Evolutionary conservation across 2,329 filamentous ascomycete genomes (phyloP).

Genomic region (Ascochyta viciae-villosae): DNA sequence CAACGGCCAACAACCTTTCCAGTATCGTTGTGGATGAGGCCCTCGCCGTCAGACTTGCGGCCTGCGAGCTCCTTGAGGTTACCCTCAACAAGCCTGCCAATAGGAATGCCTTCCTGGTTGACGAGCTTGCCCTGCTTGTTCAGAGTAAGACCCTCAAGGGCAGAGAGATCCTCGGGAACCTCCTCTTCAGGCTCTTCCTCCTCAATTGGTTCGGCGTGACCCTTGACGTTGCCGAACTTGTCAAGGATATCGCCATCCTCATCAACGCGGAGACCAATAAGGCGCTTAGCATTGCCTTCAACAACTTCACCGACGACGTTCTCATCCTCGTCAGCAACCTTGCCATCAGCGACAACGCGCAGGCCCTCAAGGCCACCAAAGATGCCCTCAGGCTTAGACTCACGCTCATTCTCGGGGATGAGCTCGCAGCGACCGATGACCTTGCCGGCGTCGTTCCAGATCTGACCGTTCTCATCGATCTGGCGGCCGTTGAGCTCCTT

Average conservation of each 20-base stretch:
- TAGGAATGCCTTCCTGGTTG: constrained; percentile 56
- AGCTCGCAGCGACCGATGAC: constrained; percentile 72
- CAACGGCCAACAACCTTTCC: constrained; percentile 73
- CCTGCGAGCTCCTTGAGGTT: constrained; percentile 69
- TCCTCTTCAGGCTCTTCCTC: constrained; percentile 53
- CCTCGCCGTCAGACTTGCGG: constrained; percentile 74
- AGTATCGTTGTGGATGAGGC: constrained; percentile 74
- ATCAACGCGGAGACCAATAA: constrained; percentile 65
- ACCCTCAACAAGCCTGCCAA: constrained; percentile 72
- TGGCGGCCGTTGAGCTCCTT: constrained; percentile 71
- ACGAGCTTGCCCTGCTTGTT: constrained; percentile 61
- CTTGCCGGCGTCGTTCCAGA: constrained; percentile 76
- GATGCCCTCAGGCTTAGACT: constrained; percentile 58
- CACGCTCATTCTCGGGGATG: constrained; percentile 69
- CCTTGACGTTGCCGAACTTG: constrained; percentile 67
- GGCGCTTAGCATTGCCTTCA: constrained; percentile 66
- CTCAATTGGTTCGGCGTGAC: constrained; percentile 63
- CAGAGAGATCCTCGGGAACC: constrained; percentile 53
- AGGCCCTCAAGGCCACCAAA: constrained; percentile 59
- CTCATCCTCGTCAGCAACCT: constrained; percentile 58
- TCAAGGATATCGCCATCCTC: constrained; percentile 69
- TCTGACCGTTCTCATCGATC: constrained; percentile 74
- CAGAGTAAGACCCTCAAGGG: constrained; percentile 55
- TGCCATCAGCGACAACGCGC: constrained; percentile 56
- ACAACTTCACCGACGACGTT: constrained; percentile 62